These are phyloP conservation scores for Phytopythium chamaehyphon DNA, from an alignment of 352 stramenopile genomes.

Conservation along the genomic window DNA sequence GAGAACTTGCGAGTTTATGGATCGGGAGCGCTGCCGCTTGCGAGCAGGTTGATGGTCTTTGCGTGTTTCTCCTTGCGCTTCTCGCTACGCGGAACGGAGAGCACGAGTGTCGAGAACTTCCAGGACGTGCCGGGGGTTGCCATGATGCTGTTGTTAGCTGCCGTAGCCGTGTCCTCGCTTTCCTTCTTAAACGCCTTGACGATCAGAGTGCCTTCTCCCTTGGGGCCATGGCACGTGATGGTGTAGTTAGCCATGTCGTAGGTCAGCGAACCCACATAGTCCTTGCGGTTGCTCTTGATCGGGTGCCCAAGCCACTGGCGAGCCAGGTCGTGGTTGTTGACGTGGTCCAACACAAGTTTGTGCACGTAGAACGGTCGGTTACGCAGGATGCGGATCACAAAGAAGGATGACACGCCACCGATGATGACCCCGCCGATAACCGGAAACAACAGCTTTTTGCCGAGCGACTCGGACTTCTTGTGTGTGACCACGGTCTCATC, in stretches of 20 bases:
- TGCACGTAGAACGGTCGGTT: conserved; percentile 80
- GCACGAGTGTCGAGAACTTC: conserved; percentile 73
- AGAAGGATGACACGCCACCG: conserved; percentile 62
- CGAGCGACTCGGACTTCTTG: conserved; percentile 55
- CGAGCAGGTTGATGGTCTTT: conserved; percentile 62
- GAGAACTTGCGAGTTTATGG: too few relatives aligned
- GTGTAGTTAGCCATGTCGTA: conserved; percentile 62
- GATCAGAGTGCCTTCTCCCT: conserved; percentile 65
- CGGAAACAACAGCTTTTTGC: conserved; percentile 69
- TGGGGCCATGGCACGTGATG: conserved; percentile 57
- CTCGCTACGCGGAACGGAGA: conserved; percentile 55
- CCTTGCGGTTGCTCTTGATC: conserved; percentile 68
- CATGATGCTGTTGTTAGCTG: conserved; percentile 25
- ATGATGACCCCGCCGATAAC: conserved; percentile 59
- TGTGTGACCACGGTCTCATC: conserved; percentile 48
- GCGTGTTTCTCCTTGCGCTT: conserved; percentile 58
- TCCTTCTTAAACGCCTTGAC: conserved; percentile 72
- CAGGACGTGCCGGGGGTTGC: conserved; percentile 60
- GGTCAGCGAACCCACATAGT: conserved; percentile 62
- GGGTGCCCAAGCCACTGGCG: conserved; percentile 55
- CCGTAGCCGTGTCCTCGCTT: conserved; percentile 11
- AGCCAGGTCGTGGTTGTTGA: conserved; percentile 68
- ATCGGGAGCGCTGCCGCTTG: too few relatives aligned
- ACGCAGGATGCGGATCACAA: conserved; percentile 69
- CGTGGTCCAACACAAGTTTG: conserved; percentile 70